phyloP scores from a whole-genome alignment of 371 early-diverging fungal species.

The Rhizopus microsporus region DNA sequence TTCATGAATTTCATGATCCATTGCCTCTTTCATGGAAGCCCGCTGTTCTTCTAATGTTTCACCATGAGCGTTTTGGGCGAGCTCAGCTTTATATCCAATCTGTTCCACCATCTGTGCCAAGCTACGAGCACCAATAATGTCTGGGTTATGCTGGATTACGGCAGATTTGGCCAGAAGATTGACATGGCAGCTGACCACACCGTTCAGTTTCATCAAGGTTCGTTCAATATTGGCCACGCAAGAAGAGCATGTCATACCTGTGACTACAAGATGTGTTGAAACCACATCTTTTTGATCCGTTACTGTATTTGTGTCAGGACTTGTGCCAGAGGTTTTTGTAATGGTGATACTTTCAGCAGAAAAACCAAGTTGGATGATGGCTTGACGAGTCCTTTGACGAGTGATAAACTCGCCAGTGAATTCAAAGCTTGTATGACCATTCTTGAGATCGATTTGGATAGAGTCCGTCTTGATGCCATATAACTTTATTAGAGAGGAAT shows the following conservation, averaged over 20 bases:
- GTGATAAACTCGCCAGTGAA: conserved; percentile 33
- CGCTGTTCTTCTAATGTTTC: conserved; percentile 40
- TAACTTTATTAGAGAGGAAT: conserved; percentile 36
- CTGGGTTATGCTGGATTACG: conserved; percentile 59
- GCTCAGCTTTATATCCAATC: conserved; percentile 60
- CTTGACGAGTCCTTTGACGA: conserved; percentile 40
- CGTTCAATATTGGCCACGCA: conserved; percentile 78
- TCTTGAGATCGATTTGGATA: conserved; percentile 46
- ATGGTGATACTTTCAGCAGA: conserved; percentile 57
- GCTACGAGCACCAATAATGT: conserved; percentile 47
- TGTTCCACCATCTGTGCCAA: conserved; percentile 60
- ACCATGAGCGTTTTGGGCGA: conserved; percentile 35
- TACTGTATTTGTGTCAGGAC: conserved; percentile 5
- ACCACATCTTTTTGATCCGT: conserved; percentile 15
- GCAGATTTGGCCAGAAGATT: conserved; percentile 68
- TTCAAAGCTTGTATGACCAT: conserved; percentile 49
- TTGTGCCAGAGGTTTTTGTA: conserved; percentile 20
- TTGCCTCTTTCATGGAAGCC: conserved; percentile 47
- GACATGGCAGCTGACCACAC: conserved; percentile 64
- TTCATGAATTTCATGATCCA: conserved; percentile 47
- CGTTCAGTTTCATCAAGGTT: conserved; percentile 48
- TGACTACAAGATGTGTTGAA: conserved; percentile 50
- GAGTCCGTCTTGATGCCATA: conserved; percentile 37
- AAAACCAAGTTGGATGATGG: conserved; percentile 51
- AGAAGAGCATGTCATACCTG: conserved; percentile 86